Conservation (phyloP, 306 rosid genomes). For the Dalbergia cultrata region DNA sequence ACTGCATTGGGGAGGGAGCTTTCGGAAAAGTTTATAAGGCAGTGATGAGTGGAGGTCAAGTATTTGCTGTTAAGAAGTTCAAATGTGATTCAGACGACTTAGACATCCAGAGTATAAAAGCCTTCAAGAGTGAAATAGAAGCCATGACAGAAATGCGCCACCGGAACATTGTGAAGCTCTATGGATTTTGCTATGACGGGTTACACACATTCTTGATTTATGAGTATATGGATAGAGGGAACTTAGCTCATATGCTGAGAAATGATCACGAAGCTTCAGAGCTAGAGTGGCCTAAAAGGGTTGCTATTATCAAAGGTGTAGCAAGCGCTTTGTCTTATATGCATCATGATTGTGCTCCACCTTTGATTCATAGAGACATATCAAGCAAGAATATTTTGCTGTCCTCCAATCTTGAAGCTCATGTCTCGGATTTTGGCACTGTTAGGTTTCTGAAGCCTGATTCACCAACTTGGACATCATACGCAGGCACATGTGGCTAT, state of each 20-base stretch:
- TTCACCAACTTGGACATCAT: slow-evolving; percentile 52
- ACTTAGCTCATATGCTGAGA: slow-evolving; percentile 39
- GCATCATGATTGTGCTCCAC: slow-evolving; percentile 51
- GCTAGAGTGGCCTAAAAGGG: slow-evolving; percentile 53
- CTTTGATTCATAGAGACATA: slow-evolving; percentile 59
- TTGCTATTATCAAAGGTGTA: slow-evolving; percentile 51
- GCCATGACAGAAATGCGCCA: slow-evolving; percentile 58
- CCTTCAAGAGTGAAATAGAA: slow-evolving; percentile 50
- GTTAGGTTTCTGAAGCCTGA: slow-evolving; percentile 58
- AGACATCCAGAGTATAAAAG: slow-evolving; percentile 43
- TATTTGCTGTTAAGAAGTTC: slow-evolving; percentile 61
- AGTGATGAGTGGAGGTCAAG: slow-evolving; percentile 49
- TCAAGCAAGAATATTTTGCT: slow-evolving; percentile 56
- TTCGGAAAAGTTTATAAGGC: slow-evolving; percentile 57
- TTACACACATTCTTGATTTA: slow-evolving; percentile 53
- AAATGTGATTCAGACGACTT: slow-evolving; percentile 48
- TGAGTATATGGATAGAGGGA: slow-evolving; percentile 61
- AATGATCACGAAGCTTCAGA: slow-evolving; percentile 46
- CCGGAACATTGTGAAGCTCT: slow-evolving; percentile 61
- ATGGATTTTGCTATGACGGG: slow-evolving; percentile 58
- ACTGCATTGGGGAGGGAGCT: slow-evolving; percentile 59
- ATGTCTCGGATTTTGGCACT: slow-evolving; percentile 61
- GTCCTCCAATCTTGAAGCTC: slow-evolving; percentile 46
- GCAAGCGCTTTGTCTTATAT: slow-evolving; percentile 52
- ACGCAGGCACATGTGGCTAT: slow-evolving; percentile 60